phyloP scores from a whole-genome alignment of 805 yeast species.

The Candida verbasci region DNA sequence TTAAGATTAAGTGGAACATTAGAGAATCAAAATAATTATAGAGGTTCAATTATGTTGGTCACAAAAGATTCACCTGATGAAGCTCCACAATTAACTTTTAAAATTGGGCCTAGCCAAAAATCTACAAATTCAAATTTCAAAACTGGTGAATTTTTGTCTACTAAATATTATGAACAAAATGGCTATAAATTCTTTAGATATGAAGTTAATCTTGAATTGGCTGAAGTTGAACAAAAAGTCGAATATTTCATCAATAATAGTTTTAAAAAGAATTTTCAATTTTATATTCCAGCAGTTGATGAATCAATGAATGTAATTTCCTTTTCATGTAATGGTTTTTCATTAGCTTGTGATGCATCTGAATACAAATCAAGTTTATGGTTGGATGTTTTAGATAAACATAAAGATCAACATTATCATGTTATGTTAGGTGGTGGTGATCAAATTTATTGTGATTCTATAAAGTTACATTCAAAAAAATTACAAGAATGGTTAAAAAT shows the following conservation, averaged over 20 bases:
- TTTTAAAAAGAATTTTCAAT: constrained; percentile 42
- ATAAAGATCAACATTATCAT: constrained; percentile 59
- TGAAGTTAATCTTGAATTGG: constrained; percentile 46
- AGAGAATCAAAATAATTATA: constrained; percentile 50
- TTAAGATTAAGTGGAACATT: constrained; percentile 61
- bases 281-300: constrained; percentile 59
- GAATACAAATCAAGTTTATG: constrained; percentile 74
- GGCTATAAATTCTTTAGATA: constrained; percentile 66
- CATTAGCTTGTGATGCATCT: constrained; percentile 63
- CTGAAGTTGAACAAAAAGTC: constrained; percentile 53
- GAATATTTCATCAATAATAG: constrained; percentile 55
- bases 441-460: constrained; percentile 84
- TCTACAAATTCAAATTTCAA: constrained; percentile 1
- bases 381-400: constrained; percentile 76
- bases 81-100: constrained; percentile 27
- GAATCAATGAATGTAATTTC: constrained; percentile 80
- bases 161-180: constrained; percentile 37
- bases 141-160: constrained; percentile 46
- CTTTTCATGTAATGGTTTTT: constrained; percentile 89
- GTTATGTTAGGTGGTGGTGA: constrained; percentile 99
- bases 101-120: constrained; percentile 31
- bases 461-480: constrained; percentile 52
- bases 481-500: constrained; percentile 63
- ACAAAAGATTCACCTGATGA: constrained; percentile 33
- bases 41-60: constrained; percentile 69